These are phyloP conservation scores for Papiliotrema nemorosa DNA, from an alignment of 1,284 basidiomycete genomes.

Conservation along the genomic window DNA sequence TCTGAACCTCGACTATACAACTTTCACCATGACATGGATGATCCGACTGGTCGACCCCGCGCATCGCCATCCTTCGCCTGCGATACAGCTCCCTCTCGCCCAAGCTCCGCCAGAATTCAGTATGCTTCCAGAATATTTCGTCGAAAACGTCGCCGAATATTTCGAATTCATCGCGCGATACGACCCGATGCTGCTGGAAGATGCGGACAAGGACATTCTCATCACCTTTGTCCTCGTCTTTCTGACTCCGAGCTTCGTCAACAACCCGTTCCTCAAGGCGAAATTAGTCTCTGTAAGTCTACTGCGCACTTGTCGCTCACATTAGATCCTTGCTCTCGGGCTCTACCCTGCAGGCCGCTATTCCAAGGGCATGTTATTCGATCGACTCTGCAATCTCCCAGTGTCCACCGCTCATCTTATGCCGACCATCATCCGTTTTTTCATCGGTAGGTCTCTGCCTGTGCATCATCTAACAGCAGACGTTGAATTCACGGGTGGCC, in stretches of 20 bases:
- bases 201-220: constrained; percentile 81
- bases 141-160: constrained; percentile 93
- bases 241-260: constrained; percentile 93
- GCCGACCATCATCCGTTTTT: constrained; percentile 89
- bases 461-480: constrained; percentile 54
- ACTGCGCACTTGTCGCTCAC: neutral
- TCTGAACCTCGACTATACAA: constrained; percentile 75
- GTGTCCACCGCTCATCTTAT: constrained; percentile 85
- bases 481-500: constrained; percentile 94
- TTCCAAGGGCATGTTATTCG: constrained; percentile 73
- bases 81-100: constrained; percentile 75
- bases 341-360: constrained; percentile 72
- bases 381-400: constrained; percentile 76
- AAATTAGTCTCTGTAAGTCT: constrained; percentile 83
- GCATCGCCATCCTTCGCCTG: constrained; percentile 68
- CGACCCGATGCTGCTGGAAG: constrained; percentile 73
- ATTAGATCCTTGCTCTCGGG: constrained; percentile 76
- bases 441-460: constrained; percentile 65
- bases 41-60: constrained; percentile 86
- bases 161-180: constrained; percentile 74
- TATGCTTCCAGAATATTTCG: constrained; percentile 87
- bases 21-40: constrained; percentile 91
- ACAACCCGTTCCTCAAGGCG: constrained; percentile 97
- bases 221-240: constrained; percentile 87
- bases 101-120: constrained; percentile 77